Percentiles rank a stretch among this genome's conserved stretches.
These are phyloP conservation scores for Diospyros kaki DNA, from an alignment of 148 eudicot species.

Conservation along the genomic window DNA sequence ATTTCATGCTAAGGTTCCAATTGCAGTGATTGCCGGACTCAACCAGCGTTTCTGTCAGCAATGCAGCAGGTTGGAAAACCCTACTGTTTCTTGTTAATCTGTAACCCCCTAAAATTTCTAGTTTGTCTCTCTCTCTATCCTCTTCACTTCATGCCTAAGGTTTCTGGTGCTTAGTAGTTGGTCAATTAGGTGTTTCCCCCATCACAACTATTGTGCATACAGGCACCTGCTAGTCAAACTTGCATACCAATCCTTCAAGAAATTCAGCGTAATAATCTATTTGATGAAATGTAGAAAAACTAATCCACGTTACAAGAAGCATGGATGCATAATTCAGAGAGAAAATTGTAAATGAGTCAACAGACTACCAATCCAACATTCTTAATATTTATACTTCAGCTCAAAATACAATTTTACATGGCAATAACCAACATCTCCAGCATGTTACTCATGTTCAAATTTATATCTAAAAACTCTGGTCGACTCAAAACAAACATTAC, in stretches of 20 bases:
- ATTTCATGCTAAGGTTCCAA: conserved; percentile 66
- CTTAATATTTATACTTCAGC: background rate
- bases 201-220: background rate
- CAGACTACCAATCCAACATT: no score
- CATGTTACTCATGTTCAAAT: background rate
- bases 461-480: background rate
- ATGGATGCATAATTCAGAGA: background rate
- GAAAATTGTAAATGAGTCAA: background rate
- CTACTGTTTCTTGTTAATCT: conserved; percentile 34
- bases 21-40: conserved; percentile 40
- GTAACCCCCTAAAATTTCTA: conserved; percentile 5
- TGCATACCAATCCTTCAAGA: background rate
- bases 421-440: background rate
- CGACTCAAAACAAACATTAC: background rate
- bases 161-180: background rate
- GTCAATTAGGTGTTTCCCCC: background rate
- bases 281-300: background rate
- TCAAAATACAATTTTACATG: background rate
- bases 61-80: conserved; percentile 70
- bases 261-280: background rate
- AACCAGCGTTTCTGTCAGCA: conserved; percentile 85
- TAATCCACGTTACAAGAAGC: background rate
- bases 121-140: background rate
- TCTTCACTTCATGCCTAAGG: background rate
- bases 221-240: background rate